A percentile compares a stretch with the other conserved stretches of the same genome.
Evolutionary conservation across 1,284 basidiomycete species (phyloP).

Genomic region (Ustilago shanxiensis): DNA sequence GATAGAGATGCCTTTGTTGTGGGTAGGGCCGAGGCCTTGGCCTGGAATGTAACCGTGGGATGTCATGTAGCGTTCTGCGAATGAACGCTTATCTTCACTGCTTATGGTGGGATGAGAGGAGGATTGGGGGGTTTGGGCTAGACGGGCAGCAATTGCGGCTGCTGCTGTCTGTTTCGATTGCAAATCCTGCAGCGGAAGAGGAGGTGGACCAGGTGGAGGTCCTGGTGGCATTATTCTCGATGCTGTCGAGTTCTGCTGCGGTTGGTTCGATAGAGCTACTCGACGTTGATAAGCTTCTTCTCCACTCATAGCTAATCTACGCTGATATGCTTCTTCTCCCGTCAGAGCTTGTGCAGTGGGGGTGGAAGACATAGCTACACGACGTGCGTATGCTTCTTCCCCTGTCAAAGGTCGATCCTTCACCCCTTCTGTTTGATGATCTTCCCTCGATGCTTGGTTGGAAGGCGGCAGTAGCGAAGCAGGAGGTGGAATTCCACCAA

Average conservation of each 20-base stretch:
- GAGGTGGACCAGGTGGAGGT: conserved; percentile 23
- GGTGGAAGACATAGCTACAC: conserved; percentile 22
- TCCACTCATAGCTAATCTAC: conserved; percentile 25
- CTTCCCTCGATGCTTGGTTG: neutral
- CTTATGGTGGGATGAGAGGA: neutral
- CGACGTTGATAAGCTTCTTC: conserved; percentile 45
- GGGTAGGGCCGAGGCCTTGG: conserved; percentile 60
- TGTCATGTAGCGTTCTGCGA: conserved; percentile 60
- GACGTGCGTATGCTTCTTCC: conserved; percentile 42
- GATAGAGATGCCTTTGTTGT: conserved; percentile 54
- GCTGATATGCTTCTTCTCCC: conserved; percentile 35
- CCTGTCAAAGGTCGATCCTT: conserved; percentile 19
- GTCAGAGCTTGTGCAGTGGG: neutral
- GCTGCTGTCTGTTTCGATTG: conserved; percentile 44
- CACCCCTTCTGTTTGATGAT: neutral
- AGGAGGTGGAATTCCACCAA: neutral
- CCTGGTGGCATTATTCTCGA: conserved; percentile 23
- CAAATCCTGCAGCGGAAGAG: conserved; percentile 14
- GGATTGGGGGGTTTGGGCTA: conserved; percentile 16
- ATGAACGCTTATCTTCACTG: conserved; percentile 13
- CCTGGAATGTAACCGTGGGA: conserved; percentile 60
- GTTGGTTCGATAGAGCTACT: conserved; percentile 31
- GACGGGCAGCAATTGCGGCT: conserved; percentile 58
- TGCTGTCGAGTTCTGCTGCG: neutral
- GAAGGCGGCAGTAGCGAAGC: neutral